phyloP scores from a whole-genome alignment of 163 green algal genomes.

The Chloroidium sp. region DNA sequence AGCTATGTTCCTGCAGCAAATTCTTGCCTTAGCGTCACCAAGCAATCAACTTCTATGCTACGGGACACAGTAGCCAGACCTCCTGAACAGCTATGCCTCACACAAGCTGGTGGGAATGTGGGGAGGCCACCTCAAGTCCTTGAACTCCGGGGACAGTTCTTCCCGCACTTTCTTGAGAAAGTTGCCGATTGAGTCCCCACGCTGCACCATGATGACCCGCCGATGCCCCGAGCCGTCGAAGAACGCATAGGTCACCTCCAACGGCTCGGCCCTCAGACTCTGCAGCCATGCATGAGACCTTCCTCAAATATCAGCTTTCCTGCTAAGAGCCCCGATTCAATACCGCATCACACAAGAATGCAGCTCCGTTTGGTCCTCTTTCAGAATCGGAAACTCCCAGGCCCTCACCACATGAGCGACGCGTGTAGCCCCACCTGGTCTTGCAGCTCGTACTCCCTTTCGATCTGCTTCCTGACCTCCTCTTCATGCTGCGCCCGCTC shows the following conservation, averaged over 20 bases:
- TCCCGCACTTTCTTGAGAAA: constrained; percentile 84
- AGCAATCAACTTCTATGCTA: neutral
- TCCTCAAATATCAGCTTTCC: too few species aligned
- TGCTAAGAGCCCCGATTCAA: too few species aligned
- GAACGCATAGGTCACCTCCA: constrained; percentile 93
- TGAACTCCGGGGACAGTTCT: constrained; percentile 79
- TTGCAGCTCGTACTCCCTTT: constrained; percentile 34
- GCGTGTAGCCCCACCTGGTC: constrained; percentile 9
- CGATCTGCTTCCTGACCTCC: constrained; percentile 67
- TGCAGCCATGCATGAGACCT: constrained; percentile 20
- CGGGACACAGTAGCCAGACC: neutral
- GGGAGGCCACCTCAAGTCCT: constrained; percentile 58
- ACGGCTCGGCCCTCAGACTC: constrained; percentile 71
- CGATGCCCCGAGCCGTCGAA: constrained; percentile 90
- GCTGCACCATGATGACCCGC: constrained; percentile 60
- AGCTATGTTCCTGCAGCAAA: constrained; percentile 20
- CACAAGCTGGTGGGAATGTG: neutral
- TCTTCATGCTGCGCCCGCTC: constrained; percentile 72
- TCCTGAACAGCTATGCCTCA: neutral
- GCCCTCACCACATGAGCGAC: too few species aligned
- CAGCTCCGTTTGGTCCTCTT: too few species aligned
- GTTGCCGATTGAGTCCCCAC: constrained; percentile 77
- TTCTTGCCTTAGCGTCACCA: neutral
- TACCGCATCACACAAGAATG: too few species aligned
- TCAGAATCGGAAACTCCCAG: too few species aligned